Conservation (phyloP, 1,139 yeast genomes). For the Schizosaccharomyces versatilis region DNA sequence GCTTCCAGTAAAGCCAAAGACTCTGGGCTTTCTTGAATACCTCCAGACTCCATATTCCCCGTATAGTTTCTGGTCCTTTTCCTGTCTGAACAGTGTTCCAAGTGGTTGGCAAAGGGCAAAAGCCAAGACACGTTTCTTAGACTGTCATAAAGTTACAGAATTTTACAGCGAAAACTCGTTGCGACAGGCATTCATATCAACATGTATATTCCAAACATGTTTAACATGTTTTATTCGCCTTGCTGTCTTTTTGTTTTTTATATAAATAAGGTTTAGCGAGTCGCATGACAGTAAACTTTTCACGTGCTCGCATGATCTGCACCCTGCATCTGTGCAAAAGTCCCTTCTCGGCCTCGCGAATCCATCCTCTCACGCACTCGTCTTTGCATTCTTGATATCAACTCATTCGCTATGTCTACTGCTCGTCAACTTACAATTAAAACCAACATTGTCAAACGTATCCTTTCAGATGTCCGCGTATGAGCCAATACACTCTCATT, state of each 20-base stretch:
- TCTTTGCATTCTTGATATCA: background rate
- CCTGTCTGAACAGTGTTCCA: too few relatives aligned
- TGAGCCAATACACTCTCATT: background rate
- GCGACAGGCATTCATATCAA: too few relatives aligned
- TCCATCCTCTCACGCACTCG: background rate
- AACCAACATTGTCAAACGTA: background rate
- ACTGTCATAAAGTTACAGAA: too few relatives aligned
- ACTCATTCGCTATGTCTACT: background rate
- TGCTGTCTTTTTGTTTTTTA: background rate
- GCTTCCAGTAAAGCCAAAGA: constrained; percentile 7
- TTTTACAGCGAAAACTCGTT: too few relatives aligned
- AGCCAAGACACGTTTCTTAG: too few relatives aligned
- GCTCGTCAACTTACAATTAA: background rate
- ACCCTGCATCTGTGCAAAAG: background rate
- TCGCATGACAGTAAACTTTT: too few relatives aligned
- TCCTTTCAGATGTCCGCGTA: background rate
- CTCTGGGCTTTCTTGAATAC: constrained; percentile 2
- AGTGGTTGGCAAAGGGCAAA: too few relatives aligned
- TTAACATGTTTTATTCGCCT: background rate
- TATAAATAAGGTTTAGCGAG: background rate
- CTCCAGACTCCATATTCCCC: background rate
- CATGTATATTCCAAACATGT: too few relatives aligned
- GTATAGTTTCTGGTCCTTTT: too few relatives aligned
- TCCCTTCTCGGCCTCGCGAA: background rate
- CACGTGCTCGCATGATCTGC: background rate